Evolutionary conservation across 164 flowering plant species (phyloP), one percentile per base, ranked within the genome.

Genomic region (Piper longum): DNA sequence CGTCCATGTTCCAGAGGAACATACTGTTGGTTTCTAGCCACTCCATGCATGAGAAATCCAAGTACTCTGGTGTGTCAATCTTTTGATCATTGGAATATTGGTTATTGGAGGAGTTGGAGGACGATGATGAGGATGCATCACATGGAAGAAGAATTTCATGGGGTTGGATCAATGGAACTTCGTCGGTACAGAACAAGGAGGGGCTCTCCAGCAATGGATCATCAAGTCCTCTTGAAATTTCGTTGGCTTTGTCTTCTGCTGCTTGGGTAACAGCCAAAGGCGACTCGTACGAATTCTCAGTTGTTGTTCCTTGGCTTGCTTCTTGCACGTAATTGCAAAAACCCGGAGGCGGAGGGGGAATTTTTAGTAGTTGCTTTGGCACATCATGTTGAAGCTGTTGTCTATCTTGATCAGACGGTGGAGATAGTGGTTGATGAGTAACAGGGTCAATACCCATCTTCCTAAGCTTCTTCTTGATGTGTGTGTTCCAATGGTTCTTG

Each of bases 391-490:
- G 40, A 52, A 57, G 66, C 56, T 72, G 59, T 61, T 40, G 63
- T 58, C 62, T 65, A n/a, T 59, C 70, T 40, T 64, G 67, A 60
- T 75, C 76, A 54, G 41, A 19, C 9, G 70, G 13, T 16, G 68
- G 9, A 19, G 76, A 60, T 3, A 66, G 42, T 17, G 86, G 84
- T 58, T 82, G 80, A 76, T 83, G 91, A 62, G 87, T 85, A 19
- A 77, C 69, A 71, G 90, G 86, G 65, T 85, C 90, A 69, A 85
- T 83, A 6, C 90, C 90, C 90, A 85, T 83, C 66, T 85, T 85
- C 71, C 54, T 83, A 11, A 85, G 76, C 56, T 83, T 85, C 60
- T 85, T 85, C 76, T 85, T 85, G 67, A 85, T 85, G 80, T 85
- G 90, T 55, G 90, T 85, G 59, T 85, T 85, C 89, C 89, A 85